These are phyloP conservation scores for Saccharum officinarum DNA, from an alignment of 176 grass and related monocot species.

Conservation along the genomic window DNA sequence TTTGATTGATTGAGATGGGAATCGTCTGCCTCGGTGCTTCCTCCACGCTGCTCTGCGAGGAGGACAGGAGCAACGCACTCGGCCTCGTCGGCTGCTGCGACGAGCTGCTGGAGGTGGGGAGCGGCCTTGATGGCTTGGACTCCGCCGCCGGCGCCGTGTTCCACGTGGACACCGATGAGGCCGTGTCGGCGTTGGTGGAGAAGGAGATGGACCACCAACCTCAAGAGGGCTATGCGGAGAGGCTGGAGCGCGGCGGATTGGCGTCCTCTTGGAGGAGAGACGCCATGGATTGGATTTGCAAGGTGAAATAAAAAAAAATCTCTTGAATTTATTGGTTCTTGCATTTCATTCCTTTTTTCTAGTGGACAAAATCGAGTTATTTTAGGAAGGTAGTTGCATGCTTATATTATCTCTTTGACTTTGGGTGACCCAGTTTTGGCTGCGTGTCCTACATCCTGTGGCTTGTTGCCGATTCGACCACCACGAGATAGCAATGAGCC, in stretches of 20 bases:
- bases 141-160: slow-evolving; percentile 30
- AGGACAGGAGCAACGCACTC: slow-evolving; percentile 61
- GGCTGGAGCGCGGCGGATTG: slow-evolving; percentile 49
- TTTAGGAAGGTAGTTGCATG: slow-evolving; percentile 40
- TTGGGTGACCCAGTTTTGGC: background rate
- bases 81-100: slow-evolving; percentile 44
- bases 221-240: slow-evolving; percentile 46
- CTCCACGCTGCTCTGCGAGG: slow-evolving; percentile 56
- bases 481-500: slow-evolving; percentile 32
- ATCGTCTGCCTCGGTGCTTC: slow-evolving; percentile 40
- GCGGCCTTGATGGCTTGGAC: slow-evolving; percentile 27
- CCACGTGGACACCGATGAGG: slow-evolving; percentile 53
- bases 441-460: slow-evolving; percentile 29
- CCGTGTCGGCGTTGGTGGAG: slow-evolving; percentile 46
- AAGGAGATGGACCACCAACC: slow-evolving; percentile 68
- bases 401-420: slow-evolving; percentile 44
- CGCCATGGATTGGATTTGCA: slow-evolving; percentile 88
- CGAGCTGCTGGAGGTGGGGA: slow-evolving; percentile 22
- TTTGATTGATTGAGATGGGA: slow-evolving; percentile 35
- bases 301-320: slow-evolving; percentile 43
- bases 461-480: slow-evolving; percentile 31
- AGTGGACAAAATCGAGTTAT: background rate
- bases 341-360: slow-evolving; percentile 2
- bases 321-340: slow-evolving; percentile 8
- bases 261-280: slow-evolving; percentile 68